Percentiles rank a stretch among this genome's conserved stretches.
These are phyloP conservation scores for Aspergillus sergii DNA, from an alignment of 2,329 filamentous ascomycete species.

Conservation along the genomic window DNA sequence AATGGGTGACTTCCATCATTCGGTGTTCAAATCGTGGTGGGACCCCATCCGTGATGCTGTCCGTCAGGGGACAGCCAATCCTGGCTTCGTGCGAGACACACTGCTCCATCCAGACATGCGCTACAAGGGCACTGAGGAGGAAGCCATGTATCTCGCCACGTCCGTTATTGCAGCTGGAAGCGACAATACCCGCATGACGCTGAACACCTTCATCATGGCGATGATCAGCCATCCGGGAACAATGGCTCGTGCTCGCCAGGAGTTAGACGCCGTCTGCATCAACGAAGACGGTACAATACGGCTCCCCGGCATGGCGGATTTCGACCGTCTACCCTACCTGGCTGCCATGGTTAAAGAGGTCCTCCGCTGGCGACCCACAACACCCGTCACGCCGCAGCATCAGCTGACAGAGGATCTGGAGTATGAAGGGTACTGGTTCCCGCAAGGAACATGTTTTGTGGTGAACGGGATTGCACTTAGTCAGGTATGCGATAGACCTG, in stretches of 20 bases:
- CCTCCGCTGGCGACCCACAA: neutral
- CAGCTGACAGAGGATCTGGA: too few relatives aligned
- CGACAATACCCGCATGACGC: neutral
- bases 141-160: neutral
- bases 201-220: neutral
- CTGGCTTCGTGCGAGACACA: too few relatives aligned
- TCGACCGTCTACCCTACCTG: neutral
- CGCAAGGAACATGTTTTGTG: too few relatives aligned
- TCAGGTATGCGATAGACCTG: too few relatives aligned
- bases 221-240: neutral
- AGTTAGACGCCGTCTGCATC: neutral
- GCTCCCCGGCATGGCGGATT: neutral
- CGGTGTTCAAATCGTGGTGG: neutral
- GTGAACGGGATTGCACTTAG: too few relatives aligned
- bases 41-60: neutral
- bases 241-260: neutral
- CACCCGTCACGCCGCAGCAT: too few relatives aligned
- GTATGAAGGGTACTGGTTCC: too few relatives aligned
- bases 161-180: neutral
- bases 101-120: too few relatives aligned
- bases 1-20: neutral
- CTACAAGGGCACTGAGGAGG: neutral
- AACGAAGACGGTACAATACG: neutral
- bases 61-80: too few relatives aligned
- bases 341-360: neutral